Percentiles rank a stretch among this genome's conserved stretches.
These are phyloP conservation scores for Pelargonium myrrhifolium DNA, from an alignment of 441 rosid genomes.

Conservation along the genomic window DNA sequence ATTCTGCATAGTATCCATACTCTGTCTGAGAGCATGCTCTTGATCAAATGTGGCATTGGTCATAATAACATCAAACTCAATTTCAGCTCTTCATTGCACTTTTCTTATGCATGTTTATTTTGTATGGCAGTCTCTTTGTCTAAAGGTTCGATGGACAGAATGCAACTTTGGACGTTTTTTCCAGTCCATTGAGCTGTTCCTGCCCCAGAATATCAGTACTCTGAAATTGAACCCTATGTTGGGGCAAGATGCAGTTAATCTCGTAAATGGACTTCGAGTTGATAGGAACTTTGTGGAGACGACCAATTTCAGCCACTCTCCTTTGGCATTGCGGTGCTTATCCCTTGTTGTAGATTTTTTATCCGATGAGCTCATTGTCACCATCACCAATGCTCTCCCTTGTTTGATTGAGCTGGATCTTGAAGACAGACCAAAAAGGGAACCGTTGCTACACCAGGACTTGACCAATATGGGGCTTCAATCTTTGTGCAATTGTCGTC, in stretches of 20 bases:
- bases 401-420: slow-evolving; percentile 46
- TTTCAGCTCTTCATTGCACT: background rate
- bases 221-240: slow-evolving; percentile 46
- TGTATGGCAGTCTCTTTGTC: slow-evolving; percentile 41
- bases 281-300: slow-evolving; percentile 18
- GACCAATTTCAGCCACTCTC: slow-evolving; percentile 20
- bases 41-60: background rate
- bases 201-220: slow-evolving; percentile 38
- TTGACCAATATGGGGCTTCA: slow-evolving; percentile 53
- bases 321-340: slow-evolving; percentile 36
- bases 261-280: slow-evolving; percentile 27
- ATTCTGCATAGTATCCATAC: no score
- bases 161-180: slow-evolving; percentile 27
- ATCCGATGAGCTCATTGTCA: slow-evolving; percentile 40
- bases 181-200: slow-evolving; percentile 24
- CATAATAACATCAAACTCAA: background rate
- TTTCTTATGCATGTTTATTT: slow-evolving; percentile 15
- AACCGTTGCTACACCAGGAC: slow-evolving; percentile 30
- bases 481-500: slow-evolving; percentile 31
- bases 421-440: slow-evolving; percentile 48
- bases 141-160: slow-evolving; percentile 40
- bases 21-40: background rate
- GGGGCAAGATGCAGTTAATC: slow-evolving; percentile 33
- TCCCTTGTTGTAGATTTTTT: slow-evolving; percentile 50
- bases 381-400: slow-evolving; percentile 38